phyloP scores from a whole-genome alignment of 2,329 filamentous ascomycete genomes.

The Huntiella bhutanensis region DNA sequence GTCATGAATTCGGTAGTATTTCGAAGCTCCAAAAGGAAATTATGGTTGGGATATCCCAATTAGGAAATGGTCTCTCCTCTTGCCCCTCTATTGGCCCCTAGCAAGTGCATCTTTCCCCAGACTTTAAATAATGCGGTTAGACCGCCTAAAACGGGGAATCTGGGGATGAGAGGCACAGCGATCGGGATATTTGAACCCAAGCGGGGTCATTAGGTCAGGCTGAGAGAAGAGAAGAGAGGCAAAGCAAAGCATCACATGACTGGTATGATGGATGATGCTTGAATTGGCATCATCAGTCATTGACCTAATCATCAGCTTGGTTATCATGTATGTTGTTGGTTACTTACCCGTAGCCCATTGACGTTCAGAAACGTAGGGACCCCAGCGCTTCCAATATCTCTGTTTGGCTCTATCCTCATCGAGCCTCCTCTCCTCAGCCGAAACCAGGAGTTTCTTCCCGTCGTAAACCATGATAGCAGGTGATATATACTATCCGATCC shows the following conservation, averaged over 20 bases:
- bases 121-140: too few species aligned
- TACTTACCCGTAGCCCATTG: slow-evolving; percentile 80
- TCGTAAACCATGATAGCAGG: slow-evolving; percentile 59
- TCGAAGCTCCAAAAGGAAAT: too few species aligned
- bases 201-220: background rate
- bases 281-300: too few species aligned
- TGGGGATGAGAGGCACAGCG: too few species aligned
- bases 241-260: background rate
- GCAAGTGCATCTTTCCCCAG: background rate
- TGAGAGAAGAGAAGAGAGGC: slow-evolving; percentile 2
- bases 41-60: slow-evolving; percentile 5
- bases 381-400: slow-evolving; percentile 98
- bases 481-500: slow-evolving; percentile 1
- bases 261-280: too few species aligned
- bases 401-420: slow-evolving; percentile 64
- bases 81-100: background rate
- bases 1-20: too few species aligned
- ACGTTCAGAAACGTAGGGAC: slow-evolving; percentile 78
- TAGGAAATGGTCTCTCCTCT: slow-evolving; percentile 10
- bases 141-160: too few species aligned
- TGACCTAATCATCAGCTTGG: too few species aligned
- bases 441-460: slow-evolving; percentile 71
- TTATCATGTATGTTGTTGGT: too few species aligned
- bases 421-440: slow-evolving; percentile 77
- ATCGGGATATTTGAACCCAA: too few species aligned